Evolutionary conservation across 192 early-diverging fungal genomes (phyloP).

Genomic region (Obelidium mucronatum): DNA sequence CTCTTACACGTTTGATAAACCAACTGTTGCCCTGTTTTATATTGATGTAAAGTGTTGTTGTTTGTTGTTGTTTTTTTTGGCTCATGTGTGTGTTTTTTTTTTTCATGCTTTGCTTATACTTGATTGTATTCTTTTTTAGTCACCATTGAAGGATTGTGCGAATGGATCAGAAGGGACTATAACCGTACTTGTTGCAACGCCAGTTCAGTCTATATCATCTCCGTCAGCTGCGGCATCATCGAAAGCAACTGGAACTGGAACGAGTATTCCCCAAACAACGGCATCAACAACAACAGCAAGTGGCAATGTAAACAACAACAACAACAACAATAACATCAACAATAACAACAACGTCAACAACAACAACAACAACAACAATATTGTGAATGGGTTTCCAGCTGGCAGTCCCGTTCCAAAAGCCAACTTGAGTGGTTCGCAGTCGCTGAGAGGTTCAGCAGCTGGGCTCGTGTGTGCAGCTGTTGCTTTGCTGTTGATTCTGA

Average conservation of each 20-base stretch:
- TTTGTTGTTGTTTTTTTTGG: background rate
- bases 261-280: too few relatives aligned
- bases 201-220: too few relatives aligned
- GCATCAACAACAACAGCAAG: background rate
- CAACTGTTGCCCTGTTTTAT: slow-evolving; percentile 1
- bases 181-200: background rate
- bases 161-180: background rate
- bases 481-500: background rate
- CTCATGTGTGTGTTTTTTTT: background rate
- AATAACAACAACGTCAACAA: background rate
- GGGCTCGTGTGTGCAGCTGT: background rate
- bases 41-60: slow-evolving; percentile 3
- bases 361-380: background rate
- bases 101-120: too few relatives aligned
- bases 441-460: background rate
- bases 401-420: slow-evolving; percentile 15
- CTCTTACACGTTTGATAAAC: background rate
- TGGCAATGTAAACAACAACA: slow-evolving; percentile 1
- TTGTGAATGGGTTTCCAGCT: background rate
- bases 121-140: too few relatives aligned
- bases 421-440: background rate
- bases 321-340: background rate
- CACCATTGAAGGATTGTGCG: background rate
- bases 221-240: background rate
- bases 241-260: background rate